Conservation (phyloP, 2,329 filamentous ascomycete genomes). For the Niveomyces coronatus region DNA sequence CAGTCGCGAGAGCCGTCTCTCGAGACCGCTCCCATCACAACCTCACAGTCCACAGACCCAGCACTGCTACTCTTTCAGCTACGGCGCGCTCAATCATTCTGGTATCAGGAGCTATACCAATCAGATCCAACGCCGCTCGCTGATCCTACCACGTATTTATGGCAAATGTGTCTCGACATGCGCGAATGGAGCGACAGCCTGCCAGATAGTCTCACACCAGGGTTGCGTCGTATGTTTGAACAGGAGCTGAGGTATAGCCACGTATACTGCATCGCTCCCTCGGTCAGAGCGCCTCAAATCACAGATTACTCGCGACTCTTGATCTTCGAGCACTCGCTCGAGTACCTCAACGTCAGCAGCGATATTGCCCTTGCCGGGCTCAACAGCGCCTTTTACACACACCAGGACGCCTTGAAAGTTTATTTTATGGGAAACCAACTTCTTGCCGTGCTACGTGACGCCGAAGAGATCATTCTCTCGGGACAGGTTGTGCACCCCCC, state of each 20-base stretch:
- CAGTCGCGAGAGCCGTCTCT: conserved; percentile 32
- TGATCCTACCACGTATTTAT: conserved; percentile 61
- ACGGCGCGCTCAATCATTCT: conserved; percentile 74
- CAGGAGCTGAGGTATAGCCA: conserved; percentile 86
- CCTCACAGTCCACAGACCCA: conserved; percentile 48
- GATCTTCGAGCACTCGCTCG: conserved; percentile 77
- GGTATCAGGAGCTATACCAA: conserved; percentile 84
- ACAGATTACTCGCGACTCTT: conserved; percentile 67
- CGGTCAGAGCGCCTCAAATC: conserved; percentile 59
- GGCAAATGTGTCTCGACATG: conserved; percentile 67
- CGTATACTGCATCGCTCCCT: conserved; percentile 79
- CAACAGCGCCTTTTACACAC: conserved; percentile 64
- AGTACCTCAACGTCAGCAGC: conserved; percentile 69
- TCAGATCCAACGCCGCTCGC: conserved; percentile 58
- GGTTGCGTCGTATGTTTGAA: conserved; percentile 68
- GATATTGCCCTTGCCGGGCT: conserved; percentile 50
- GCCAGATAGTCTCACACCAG: conserved; percentile 51
- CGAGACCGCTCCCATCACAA: conserved; percentile 30
- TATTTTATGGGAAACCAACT: conserved; percentile 64
- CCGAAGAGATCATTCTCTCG: conserved; percentile 45
- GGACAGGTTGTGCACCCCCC: conserved; percentile 31
- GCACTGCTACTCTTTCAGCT: conserved; percentile 73
- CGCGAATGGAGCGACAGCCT: conserved; percentile 73
- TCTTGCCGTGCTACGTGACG: conserved; percentile 47
- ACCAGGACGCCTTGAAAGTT: conserved; percentile 76